Conservation (phyloP, 202 grass and related monocot genomes). For the Tripidium arundinaceum region DNA sequence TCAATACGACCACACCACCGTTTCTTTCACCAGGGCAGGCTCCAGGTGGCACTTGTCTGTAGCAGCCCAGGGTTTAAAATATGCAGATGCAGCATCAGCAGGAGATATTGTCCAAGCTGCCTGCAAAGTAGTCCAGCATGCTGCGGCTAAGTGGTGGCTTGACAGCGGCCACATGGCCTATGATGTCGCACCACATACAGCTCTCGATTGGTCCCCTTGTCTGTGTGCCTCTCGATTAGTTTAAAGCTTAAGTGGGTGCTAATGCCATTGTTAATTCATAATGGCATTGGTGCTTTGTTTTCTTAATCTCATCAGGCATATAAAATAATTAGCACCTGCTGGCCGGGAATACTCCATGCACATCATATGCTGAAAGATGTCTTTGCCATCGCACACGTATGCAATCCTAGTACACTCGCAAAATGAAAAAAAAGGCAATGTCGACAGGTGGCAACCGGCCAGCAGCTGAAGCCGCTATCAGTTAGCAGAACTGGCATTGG, state of each 20-base stretch:
- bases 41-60: conserved; percentile 28
- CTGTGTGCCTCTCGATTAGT: conserved; percentile 22
- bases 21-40: background rate
- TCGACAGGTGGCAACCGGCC: conserved; percentile 14
- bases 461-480: background rate
- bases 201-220: conserved; percentile 10
- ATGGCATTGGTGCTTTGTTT: conserved; percentile 27
- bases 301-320: background rate
- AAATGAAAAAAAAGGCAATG: background rate
- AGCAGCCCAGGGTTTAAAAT: conserved; percentile 38
- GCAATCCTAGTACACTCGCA: conserved; percentile 20
- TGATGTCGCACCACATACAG: conserved; percentile 28
- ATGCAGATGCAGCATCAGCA: conserved; percentile 32
- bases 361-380: conserved; percentile 22
- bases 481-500: too few relatives aligned
- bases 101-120: conserved; percentile 40
- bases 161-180: conserved; percentile 38
- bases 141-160: conserved; percentile 34
- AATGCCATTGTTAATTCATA: conserved; percentile 34
- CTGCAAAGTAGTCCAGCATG: background rate
- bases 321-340: conserved; percentile 8
- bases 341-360: conserved; percentile 19
- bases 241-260: background rate
- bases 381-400: background rate
- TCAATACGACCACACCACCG: too few relatives aligned